Evolutionary conservation across 208 protist genomes (phyloP), one percentile per base, ranked within the genome.

Genomic region (Trypanosoma boissoni): DNA sequence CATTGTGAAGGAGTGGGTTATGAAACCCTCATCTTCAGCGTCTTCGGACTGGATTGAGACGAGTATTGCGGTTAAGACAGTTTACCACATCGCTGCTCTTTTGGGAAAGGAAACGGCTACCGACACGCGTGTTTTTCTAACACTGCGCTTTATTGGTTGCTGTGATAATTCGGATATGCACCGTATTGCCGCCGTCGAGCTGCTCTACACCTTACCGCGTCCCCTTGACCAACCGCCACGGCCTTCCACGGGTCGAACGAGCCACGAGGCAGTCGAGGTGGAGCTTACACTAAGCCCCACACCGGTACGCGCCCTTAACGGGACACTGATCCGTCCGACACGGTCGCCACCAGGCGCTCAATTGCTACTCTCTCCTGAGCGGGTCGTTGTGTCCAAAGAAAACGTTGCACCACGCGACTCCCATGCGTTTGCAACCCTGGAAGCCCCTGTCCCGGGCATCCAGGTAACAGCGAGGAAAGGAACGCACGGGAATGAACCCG

Each of bases 111-210:
- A 55, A 12, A 37, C 29, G 0, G 42, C 71, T 16, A 42, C 46
- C 10, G 58, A 32, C 1, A 71, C 71, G 34, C 68, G 64, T 12
- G 39, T 89, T 10, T 85, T 85, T 41, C 16, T 89, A 29, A 76
- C 75, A 20, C 49, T 89, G 3, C 78, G 78, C 32, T 89, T 89
- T 43, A 48, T 69, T 23, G 82, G 82, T 10, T 77, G 70, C 55
- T 63, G 70, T n/a, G 82, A 89, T 37, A 45, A 26, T 32, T 78
- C 71, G 23, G 48, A 76, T 31, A 73, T 60, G 9, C 82, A 89
- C 54, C 61, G 64, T 18, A 89, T 89, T 46, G 69, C 69, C 2
- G 34, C 54, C 0, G 72, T 89, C 12, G 64, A 63, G 20, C 45
- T 89, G 12, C 31, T 36, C 14, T 89, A 89, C 51, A 65, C 41